A percentile compares a stretch with the other conserved stretches of the same genome.
These are phyloP conservation scores for Trypanosoma cruzi DNA, from an alignment of 208 protist species.

Conservation along the genomic window DNA sequence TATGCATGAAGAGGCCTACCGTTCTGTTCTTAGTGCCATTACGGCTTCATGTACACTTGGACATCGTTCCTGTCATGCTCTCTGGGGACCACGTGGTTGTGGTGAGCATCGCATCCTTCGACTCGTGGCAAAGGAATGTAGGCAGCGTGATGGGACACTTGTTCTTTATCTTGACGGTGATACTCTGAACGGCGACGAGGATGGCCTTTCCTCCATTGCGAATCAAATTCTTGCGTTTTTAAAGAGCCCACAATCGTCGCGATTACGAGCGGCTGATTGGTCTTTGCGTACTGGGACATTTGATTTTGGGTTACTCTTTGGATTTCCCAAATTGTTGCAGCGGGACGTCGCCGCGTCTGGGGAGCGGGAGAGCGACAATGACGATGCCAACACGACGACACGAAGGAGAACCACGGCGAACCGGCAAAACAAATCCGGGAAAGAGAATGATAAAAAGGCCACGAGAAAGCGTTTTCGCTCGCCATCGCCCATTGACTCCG, in stretches of 20 bases:
- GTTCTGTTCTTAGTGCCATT: constrained; percentile 69
- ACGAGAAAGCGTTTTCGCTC: not conserved
- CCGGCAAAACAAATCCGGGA: constrained; percentile 4
- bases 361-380: not conserved
- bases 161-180: constrained; percentile 73
- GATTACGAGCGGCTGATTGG: constrained; percentile 49
- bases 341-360: constrained; percentile 6
- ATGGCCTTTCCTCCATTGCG: constrained; percentile 59
- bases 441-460: not conserved
- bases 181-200: constrained; percentile 64
- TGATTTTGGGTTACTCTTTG: constrained; percentile 80
- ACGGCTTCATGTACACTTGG: constrained; percentile 68
- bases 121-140: constrained; percentile 62
- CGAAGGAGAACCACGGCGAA: not conserved
- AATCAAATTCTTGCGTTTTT: constrained; percentile 73
- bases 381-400: not conserved
- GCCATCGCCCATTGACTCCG: not conserved
- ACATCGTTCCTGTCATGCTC: constrained; percentile 74
- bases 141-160: constrained; percentile 42
- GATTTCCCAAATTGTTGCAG: constrained; percentile 46
- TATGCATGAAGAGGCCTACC: constrained; percentile 58
- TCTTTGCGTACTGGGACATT: constrained; percentile 64
- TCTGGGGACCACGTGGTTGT: constrained; percentile 76
- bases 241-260: constrained; percentile 46
- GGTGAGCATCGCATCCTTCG: constrained; percentile 78